phyloP scores from a whole-genome alignment of 371 early-diverging fungal species.

The Mucor irregularis region DNA sequence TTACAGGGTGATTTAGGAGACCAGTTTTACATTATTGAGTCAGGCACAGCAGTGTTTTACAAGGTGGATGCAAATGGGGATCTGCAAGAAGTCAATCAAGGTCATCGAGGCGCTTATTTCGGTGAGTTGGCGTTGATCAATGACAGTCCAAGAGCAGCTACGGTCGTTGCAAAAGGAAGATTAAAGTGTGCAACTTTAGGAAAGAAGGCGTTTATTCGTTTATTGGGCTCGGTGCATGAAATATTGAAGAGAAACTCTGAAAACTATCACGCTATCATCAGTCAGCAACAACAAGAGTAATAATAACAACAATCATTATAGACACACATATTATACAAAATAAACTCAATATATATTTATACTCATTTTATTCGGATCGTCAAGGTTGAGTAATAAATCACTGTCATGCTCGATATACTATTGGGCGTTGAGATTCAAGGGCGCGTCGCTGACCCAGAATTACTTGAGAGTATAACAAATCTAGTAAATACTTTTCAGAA shows the following conservation, averaged over 20 bases:
- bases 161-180: constrained; percentile 80
- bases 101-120: constrained; percentile 92
- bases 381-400: too few relatives aligned
- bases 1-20: constrained; percentile 70
- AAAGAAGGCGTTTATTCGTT: constrained; percentile 87
- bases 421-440: too few relatives aligned
- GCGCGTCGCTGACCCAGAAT: too few relatives aligned
- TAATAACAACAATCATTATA: not conserved
- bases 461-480: too few relatives aligned
- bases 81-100: constrained; percentile 73
- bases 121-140: constrained; percentile 93
- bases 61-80: constrained; percentile 62
- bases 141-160: constrained; percentile 87
- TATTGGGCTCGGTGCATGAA: constrained; percentile 89
- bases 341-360: too few relatives aligned
- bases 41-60: constrained; percentile 70
- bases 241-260: constrained; percentile 86
- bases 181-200: constrained; percentile 89
- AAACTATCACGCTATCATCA: constrained; percentile 62
- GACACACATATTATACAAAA: not conserved
- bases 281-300: constrained; percentile 12
- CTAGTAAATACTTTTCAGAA: too few relatives aligned
- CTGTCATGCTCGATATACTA: too few relatives aligned
- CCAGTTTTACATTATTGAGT: constrained; percentile 78
- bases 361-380: too few relatives aligned